Base-by-base conservation (phyloP, 306 rosid genomes). In the Prunus mongolica region DNA sequence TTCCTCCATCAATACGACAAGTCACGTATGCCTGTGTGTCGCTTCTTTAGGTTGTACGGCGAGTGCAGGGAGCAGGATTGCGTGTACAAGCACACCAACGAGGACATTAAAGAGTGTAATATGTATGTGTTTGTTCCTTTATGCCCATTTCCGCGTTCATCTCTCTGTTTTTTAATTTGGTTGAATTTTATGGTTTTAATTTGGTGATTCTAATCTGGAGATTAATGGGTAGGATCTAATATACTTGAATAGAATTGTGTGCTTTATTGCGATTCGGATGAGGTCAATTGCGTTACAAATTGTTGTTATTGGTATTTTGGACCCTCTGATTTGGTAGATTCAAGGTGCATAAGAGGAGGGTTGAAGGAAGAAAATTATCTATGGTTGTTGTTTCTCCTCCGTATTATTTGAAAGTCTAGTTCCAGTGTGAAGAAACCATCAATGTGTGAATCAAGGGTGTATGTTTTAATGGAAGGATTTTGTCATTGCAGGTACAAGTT, bases 11-110 rank as follows among this genome's bases (percentile, higher is more conserved):
- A 95, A 78, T 95, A 95, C 72, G 99, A 95, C 85, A 95, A 95
- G 86, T 86, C 97, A 49, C 84, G 99, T 62, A 95, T 95, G 99
- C 99, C 99, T 11, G 92, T 95, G 49, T 95, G 99, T 80, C 87
- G 99, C 9, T 95, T 92, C 79, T 95, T 95, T 44, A 85, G 99
- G 18, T 77, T 92, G 60, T 92, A 82, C 60, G 99, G 99, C 6
- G 99, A 95, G 91, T 95, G 99, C 75, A 91, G 98, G 12, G 99
- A 95, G 82, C 97, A 92, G 88, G 99, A 95, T 71, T 95, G 99
- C 71, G 99, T 95, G 4, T 95, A 95, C 65, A 95, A 95, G 80
- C 99, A 95, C 74, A 95, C 99, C 70, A 92, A 92, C 54, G 99
- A 95, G 82, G 99, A 95, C 79, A 91, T 95, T 85, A 95, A 95